Evolutionary conservation across 2,329 filamentous ascomycete genomes (phyloP).

Genomic region (Alternaria metachromatica): DNA sequence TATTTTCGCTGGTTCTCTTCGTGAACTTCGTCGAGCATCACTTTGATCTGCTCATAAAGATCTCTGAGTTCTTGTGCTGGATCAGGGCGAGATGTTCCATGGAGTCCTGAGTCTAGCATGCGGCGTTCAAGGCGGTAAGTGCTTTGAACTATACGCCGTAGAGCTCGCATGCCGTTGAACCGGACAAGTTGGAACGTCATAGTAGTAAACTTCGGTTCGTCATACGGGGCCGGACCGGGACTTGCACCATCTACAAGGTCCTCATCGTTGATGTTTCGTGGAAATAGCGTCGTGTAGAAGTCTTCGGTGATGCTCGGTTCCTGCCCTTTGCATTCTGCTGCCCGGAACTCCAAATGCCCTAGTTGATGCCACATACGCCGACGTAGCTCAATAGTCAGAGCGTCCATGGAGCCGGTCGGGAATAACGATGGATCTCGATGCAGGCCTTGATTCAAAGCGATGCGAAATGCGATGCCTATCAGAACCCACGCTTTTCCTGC

Average conservation of each 20-base stretch:
- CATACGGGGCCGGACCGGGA: constrained; percentile 37
- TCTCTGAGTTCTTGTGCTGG: constrained; percentile 41
- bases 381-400: constrained; percentile 46
- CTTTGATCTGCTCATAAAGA: constrained; percentile 47
- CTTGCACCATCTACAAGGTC: constrained; percentile 47
- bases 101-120: constrained; percentile 44
- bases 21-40: constrained; percentile 45
- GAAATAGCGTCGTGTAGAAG: constrained; percentile 47
- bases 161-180: constrained; percentile 41
- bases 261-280: constrained; percentile 49
- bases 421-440: constrained; percentile 49
- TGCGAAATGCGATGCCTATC: constrained; percentile 46
- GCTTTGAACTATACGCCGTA: constrained; percentile 46
- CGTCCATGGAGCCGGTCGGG: constrained; percentile 45
- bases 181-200: constrained; percentile 47
- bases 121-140: constrained; percentile 48
- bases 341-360: constrained; percentile 47
- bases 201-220: constrained; percentile 43
- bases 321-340: constrained; percentile 49
- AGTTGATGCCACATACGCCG: constrained; percentile 49
- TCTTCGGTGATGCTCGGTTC: constrained; percentile 48
- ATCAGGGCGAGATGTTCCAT: constrained; percentile 43
- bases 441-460: constrained; percentile 47
- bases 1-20: constrained; percentile 43
- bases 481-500: constrained; percentile 48